Conservation (phyloP, 306 rosid species). For the Dryas octopetala region DNA sequence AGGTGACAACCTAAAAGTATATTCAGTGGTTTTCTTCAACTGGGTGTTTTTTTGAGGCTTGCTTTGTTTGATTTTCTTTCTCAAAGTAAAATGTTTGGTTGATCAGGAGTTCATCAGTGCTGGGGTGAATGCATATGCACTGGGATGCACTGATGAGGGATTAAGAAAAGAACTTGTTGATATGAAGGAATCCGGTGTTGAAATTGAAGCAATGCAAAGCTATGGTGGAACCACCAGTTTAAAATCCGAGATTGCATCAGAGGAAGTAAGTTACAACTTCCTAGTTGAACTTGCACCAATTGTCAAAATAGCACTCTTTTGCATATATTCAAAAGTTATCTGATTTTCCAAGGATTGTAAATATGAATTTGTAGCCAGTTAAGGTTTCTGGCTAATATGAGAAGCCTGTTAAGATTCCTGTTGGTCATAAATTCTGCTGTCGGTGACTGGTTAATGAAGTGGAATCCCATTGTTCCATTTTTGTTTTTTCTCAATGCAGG, state of each 20-base stretch:
- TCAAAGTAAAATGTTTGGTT: conserved; percentile 22
- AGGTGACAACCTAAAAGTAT: conserved; percentile 87
- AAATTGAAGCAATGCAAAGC: conserved; percentile 78
- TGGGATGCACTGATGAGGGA: conserved; percentile 97
- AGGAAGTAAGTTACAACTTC: conserved; percentile 50
- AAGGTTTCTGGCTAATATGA: neutral
- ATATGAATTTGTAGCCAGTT: neutral
- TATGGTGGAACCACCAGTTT: conserved; percentile 84
- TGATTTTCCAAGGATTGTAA: neutral
- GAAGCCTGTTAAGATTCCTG: neutral
- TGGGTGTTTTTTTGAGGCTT: conserved; percentile 17
- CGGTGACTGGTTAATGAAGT: neutral
- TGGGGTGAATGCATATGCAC: conserved; percentile 96
- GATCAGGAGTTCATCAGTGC: conserved; percentile 89
- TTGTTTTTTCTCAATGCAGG: conserved; percentile 39
- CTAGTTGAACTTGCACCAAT: conserved; percentile 2
- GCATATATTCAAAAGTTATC: neutral
- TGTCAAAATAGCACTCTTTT: neutral
- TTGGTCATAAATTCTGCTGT: conserved; percentile 2
- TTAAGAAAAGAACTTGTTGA: conserved; percentile 78
- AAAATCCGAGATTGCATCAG: conserved; percentile 74
- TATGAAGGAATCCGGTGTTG: conserved; percentile 69
- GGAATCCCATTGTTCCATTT: conserved; percentile 15
- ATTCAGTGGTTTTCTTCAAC: conserved; percentile 24
- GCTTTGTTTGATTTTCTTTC: conserved; percentile 6